Percentiles rank a stretch among this genome's conserved stretches.
Conservation (phyloP, 2,329 filamentous ascomycete genomes). For the Septoria linicola region DNA sequence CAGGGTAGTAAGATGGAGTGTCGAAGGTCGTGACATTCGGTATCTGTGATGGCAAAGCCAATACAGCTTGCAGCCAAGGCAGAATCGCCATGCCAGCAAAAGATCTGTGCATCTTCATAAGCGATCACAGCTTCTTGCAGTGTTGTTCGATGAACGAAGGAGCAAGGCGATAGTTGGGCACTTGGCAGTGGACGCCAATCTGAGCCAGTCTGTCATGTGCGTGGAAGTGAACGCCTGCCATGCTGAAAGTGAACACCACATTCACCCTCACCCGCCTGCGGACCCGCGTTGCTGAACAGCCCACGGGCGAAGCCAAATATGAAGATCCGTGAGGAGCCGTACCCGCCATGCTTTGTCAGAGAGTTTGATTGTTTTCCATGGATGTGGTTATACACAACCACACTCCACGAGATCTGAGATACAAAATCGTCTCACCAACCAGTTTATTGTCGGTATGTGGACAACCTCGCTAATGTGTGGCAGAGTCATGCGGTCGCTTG, state of each 20-base stretch:
- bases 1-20: constrained; percentile 19
- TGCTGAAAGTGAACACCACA: not conserved
- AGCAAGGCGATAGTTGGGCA: not conserved
- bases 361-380: too few relatives aligned
- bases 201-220: not conserved
- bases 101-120: constrained; percentile 4
- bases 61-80: constrained; percentile 14
- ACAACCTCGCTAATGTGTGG: too few relatives aligned
- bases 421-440: too few relatives aligned
- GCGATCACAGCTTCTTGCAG: not conserved
- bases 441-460: too few relatives aligned
- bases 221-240: not conserved
- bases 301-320: too few relatives aligned
- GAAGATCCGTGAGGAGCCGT: too few relatives aligned
- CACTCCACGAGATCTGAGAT: too few relatives aligned
- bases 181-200: not conserved
- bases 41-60: constrained; percentile 6
- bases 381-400: too few relatives aligned
- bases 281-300: too few relatives aligned
- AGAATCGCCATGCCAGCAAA: constrained; percentile 7
- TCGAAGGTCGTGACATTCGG: constrained; percentile 4
- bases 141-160: not conserved
- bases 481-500: too few relatives aligned
- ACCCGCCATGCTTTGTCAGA: too few relatives aligned
- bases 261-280: too few relatives aligned